phyloP scores from a whole-genome alignment of 495 filamentous ascomycete species.

The Antarctomyces pellizariae region DNA sequence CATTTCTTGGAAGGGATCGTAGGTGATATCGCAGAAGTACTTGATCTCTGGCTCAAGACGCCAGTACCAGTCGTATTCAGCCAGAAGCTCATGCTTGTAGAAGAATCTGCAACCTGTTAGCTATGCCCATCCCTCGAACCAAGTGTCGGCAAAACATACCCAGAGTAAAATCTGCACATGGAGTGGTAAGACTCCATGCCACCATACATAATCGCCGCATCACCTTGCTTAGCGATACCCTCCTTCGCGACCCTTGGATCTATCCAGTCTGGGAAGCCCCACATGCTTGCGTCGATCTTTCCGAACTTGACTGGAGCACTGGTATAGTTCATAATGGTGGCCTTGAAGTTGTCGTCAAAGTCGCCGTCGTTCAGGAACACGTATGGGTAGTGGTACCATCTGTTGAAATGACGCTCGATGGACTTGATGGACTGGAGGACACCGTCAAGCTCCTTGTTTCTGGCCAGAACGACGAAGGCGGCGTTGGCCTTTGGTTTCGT shows the following conservation, averaged over 20 bases:
- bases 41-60: slow-evolving; percentile 98
- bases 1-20: slow-evolving; percentile 95
- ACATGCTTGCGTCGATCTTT: slow-evolving; percentile 74
- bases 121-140: not conserved
- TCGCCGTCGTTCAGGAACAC: slow-evolving; percentile 97
- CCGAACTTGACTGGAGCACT: slow-evolving; percentile 75
- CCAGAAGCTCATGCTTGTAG: slow-evolving; percentile 87
- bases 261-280: slow-evolving; percentile 95
- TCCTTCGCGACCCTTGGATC: slow-evolving; percentile 85
- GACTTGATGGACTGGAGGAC: slow-evolving; percentile 94
- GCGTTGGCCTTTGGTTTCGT: slow-evolving; percentile 68
- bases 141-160: slow-evolving; percentile 25
- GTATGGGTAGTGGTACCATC: slow-evolving; percentile 97
- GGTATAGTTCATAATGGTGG: slow-evolving; percentile 73
- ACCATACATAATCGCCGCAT: slow-evolving; percentile 98
- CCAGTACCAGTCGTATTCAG: slow-evolving; percentile 99
- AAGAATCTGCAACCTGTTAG: slow-evolving; percentile 41
- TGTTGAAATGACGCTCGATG: slow-evolving; percentile 96
- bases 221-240: slow-evolving; percentile 84
- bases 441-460: slow-evolving; percentile 91
- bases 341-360: slow-evolving; percentile 84
- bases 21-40: slow-evolving; percentile 99
- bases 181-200: slow-evolving; percentile 98
- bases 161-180: slow-evolving; percentile 97
- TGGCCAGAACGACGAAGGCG: slow-evolving; percentile 82